Conservation (phyloP, 2,329 filamentous ascomycete genomes). For the Capronia epimyces region DNA sequence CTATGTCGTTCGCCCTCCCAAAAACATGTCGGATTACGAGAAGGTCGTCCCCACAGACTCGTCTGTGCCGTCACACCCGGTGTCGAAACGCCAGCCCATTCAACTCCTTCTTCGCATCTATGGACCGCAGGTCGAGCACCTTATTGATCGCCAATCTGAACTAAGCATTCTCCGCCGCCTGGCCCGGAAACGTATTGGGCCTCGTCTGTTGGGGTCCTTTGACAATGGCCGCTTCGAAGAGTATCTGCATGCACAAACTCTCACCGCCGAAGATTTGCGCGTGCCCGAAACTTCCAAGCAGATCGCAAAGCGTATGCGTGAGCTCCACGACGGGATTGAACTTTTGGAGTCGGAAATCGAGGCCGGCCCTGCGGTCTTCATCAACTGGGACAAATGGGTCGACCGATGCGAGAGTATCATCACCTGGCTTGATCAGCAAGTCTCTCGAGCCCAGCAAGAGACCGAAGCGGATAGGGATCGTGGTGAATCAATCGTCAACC, state of each 20-base stretch:
- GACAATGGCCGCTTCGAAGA: conserved; percentile 93
- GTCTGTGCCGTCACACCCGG: conserved; percentile 13
- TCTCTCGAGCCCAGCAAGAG: conserved; percentile 46
- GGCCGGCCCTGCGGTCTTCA: conserved; percentile 76
- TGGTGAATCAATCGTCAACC: conserved; percentile 9
- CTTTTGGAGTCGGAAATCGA: conserved; percentile 71
- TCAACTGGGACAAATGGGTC: conserved; percentile 93
- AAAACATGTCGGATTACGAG: conserved; percentile 46
- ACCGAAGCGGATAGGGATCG: conserved; percentile 35
- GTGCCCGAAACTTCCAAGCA: conserved; percentile 78
- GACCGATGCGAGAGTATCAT: conserved; percentile 53
- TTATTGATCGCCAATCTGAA: conserved; percentile 91
- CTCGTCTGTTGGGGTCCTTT: conserved; percentile 84
- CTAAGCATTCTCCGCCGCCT: conserved; percentile 78
- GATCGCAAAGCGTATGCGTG: conserved; percentile 95
- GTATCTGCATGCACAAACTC: conserved; percentile 76
- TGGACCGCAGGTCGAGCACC: conserved; percentile 86
- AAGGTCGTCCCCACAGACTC: conserved; percentile 21
- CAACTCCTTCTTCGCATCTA: conserved; percentile 90
- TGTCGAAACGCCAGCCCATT: conserved; percentile 33
- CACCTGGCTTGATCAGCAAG: conserved; percentile 53
- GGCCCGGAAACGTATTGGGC: conserved; percentile 87
- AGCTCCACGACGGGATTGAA: conserved; percentile 90
- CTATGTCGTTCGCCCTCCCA: conserved; percentile 83
- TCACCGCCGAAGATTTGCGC: conserved; percentile 71